These are phyloP conservation scores for Xylariaceae sp. DNA, from an alignment of 2,329 filamentous ascomycete genomes.

Conservation along the genomic window DNA sequence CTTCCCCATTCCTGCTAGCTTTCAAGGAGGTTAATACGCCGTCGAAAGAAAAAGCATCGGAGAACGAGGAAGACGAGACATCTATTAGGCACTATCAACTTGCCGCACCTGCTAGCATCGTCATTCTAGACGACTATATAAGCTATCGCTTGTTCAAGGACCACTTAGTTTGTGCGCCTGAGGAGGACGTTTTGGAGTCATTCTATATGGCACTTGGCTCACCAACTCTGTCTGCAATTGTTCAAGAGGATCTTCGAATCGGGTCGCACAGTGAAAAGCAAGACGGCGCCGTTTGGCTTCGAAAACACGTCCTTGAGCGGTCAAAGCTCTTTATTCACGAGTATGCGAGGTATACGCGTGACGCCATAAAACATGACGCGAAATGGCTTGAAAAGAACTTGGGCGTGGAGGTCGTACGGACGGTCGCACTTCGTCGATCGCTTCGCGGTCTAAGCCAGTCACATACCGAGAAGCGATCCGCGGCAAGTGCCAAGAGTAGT, in stretches of 20 bases:
- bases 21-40: conserved; percentile 69
- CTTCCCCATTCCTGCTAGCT: conserved; percentile 77
- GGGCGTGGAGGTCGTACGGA: conserved; percentile 74
- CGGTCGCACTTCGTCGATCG: conserved; percentile 76
- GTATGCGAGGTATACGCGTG: conserved; percentile 67
- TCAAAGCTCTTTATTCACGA: conserved; percentile 88
- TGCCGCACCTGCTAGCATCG: conserved; percentile 69
- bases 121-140: conserved; percentile 85
- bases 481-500: conserved; percentile 61
- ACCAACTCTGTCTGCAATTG: conserved; percentile 71
- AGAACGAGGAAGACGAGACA: conserved; percentile 63
- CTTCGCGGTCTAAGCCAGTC: conserved; percentile 70
- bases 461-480: conserved; percentile 75
- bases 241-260: conserved; percentile 77
- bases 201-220: conserved; percentile 86
- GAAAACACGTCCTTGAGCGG: conserved; percentile 83
- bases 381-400: conserved; percentile 91
- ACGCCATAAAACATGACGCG: conserved; percentile 81
- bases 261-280: conserved; percentile 70
- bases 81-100: conserved; percentile 79
- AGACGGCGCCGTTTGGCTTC: conserved; percentile 67
- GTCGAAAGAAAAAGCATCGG: conserved; percentile 50
- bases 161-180: conserved; percentile 80
- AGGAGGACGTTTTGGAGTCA: conserved; percentile 82
- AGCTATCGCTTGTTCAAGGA: conserved; percentile 89